Evolutionary conservation across 73 alveolate species (phyloP).

Genomic region (Uronychia binucleata): DNA sequence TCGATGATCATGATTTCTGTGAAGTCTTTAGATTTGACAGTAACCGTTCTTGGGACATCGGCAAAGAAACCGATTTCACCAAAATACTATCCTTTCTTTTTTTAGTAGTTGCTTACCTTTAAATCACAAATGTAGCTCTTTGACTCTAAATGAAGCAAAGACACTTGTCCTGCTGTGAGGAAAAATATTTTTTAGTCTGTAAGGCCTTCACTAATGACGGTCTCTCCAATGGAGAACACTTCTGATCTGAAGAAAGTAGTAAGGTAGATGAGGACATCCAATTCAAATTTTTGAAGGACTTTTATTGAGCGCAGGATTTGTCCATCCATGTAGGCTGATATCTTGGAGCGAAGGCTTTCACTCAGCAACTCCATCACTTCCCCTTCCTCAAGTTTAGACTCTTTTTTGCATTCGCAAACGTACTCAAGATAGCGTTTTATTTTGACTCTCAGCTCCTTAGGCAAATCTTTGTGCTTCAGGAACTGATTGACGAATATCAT

Average conservation of each 20-base stretch:
- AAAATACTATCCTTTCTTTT: slow-evolving; percentile 39
- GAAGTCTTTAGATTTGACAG: slow-evolving; percentile 40
- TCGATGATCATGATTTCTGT: slow-evolving; percentile 39
- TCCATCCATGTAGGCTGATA: slow-evolving; percentile 29
- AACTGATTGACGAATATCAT: slow-evolving; percentile 48
- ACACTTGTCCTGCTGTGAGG: slow-evolving; percentile 41
- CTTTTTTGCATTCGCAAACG: slow-evolving; percentile 35
- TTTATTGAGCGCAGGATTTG: slow-evolving; percentile 19
- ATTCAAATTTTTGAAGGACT: slow-evolving; percentile 14
- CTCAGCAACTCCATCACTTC: slow-evolving; percentile 41
- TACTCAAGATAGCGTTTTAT: slow-evolving; percentile 40
- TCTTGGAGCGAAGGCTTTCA: slow-evolving; percentile 14
- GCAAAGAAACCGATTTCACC: slow-evolving; percentile 58
- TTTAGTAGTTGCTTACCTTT: neutral
- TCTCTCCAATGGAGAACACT: slow-evolving; percentile 38
- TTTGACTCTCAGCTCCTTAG: slow-evolving; percentile 27
- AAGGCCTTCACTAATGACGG: slow-evolving; percentile 29
- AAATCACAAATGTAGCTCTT: slow-evolving; percentile 7
- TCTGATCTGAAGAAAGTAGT: slow-evolving; percentile 11
- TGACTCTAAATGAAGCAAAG: neutral
- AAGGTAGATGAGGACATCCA: slow-evolving; percentile 15
- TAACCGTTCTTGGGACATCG: slow-evolving; percentile 16
- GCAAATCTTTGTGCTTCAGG: slow-evolving; percentile 16
- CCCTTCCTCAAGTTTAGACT: slow-evolving; percentile 39
- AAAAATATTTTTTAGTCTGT: slow-evolving; percentile 31